Conservation (phyloP, 768 basidiomycete species). For the Phlegmacium glaucopus region DNA sequence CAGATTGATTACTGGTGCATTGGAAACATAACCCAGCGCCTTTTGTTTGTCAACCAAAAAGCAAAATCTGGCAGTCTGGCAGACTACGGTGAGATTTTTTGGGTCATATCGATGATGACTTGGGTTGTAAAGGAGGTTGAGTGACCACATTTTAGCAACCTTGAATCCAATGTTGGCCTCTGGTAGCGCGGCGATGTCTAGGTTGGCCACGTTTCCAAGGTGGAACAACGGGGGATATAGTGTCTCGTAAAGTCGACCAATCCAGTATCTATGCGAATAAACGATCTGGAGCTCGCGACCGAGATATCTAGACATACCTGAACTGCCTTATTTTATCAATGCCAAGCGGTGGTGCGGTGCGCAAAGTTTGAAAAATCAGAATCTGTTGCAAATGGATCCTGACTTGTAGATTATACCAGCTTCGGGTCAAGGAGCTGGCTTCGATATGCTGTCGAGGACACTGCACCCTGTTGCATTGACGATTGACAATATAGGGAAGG, state of each 20-base stretch:
- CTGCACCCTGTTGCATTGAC: slow-evolving; percentile 10
- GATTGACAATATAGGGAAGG: slow-evolving; percentile 11
- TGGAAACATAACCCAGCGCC: slow-evolving; percentile 20
- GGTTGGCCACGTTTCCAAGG: slow-evolving; percentile 39
- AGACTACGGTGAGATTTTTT: slow-evolving; percentile 33
- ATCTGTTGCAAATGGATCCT: slow-evolving; percentile 19
- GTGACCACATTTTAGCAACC: slow-evolving; percentile 42
- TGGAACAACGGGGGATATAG: slow-evolving; percentile 42
- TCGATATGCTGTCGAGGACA: slow-evolving; percentile 16
- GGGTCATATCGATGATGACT: slow-evolving; percentile 14
- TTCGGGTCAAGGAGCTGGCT: slow-evolving; percentile 5
- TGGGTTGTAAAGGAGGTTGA: slow-evolving; percentile 33
- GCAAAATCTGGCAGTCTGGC: slow-evolving; percentile 37
- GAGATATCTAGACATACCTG: slow-evolving; percentile 16
- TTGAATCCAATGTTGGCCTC: slow-evolving; percentile 34
- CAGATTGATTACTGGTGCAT: slow-evolving; percentile 8
- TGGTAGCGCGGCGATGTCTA: slow-evolving; percentile 37
- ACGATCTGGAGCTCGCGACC: background rate
- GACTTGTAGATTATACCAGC: slow-evolving; percentile 17
- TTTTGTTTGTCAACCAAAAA: slow-evolving; percentile 30
- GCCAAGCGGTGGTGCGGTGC: background rate
- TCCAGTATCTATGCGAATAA: slow-evolving; percentile 34
- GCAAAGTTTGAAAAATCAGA: slow-evolving; percentile 11
- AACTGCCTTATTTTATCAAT: slow-evolving; percentile 7
- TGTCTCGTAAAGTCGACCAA: slow-evolving; percentile 43